Conservation (phyloP, 768 basidiomycete species). For the Russula sp. region DNA sequence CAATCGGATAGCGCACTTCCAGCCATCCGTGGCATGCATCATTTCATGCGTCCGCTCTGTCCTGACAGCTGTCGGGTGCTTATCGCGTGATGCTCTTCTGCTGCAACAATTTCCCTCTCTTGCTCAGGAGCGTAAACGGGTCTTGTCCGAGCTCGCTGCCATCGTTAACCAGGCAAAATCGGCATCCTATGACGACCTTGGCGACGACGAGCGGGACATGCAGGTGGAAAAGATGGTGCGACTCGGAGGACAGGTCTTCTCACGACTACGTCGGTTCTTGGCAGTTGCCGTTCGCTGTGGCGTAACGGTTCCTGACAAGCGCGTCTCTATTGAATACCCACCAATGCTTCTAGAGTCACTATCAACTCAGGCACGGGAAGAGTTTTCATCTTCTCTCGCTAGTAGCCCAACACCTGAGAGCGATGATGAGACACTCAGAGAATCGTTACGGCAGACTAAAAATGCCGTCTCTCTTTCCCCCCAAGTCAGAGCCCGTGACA, state of each 20-base stretch:
- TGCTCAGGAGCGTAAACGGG: conserved; percentile 73
- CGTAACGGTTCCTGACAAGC: conserved; percentile 52
- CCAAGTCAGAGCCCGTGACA: conserved; percentile 7
- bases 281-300: conserved; percentile 73
- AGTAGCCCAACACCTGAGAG: conserved; percentile 16
- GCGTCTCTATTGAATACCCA: conserved; percentile 22
- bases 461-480: conserved; percentile 30
- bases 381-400: conserved; percentile 11
- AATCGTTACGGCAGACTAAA: conserved; percentile 18
- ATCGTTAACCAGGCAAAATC: conserved; percentile 79
- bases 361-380: conserved; percentile 24
- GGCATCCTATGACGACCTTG: conserved; percentile 51
- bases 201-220: conserved; percentile 48
- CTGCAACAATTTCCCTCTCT: conserved; percentile 65
- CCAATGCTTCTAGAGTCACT: conserved; percentile 27
- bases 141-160: conserved; percentile 75
- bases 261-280: conserved; percentile 76
- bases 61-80: conserved; percentile 76
- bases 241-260: conserved; percentile 76
- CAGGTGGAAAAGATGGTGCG: conserved; percentile 79
- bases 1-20: conserved; percentile 80
- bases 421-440: conserved; percentile 28
- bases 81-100: conserved; percentile 75
- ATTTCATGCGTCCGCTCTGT: conserved; percentile 91
- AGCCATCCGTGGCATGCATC: conserved; percentile 91